Evolutionary conservation across 2,329 filamentous ascomycete species (phyloP).

Genomic region (Cercospora janseana): DNA sequence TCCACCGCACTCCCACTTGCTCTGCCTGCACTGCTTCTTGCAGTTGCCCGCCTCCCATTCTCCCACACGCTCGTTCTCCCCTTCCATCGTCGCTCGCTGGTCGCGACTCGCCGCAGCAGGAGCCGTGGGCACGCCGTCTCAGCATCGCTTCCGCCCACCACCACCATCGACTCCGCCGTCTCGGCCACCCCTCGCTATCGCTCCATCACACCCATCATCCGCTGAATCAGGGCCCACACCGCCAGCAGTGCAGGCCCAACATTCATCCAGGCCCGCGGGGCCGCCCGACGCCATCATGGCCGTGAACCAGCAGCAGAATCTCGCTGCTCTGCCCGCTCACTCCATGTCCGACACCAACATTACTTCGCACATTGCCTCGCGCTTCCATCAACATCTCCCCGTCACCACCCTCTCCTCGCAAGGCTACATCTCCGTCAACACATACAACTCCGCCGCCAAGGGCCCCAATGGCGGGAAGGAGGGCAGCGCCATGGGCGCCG

Average conservation of each 20-base stretch:
- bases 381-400: conserved; percentile 87
- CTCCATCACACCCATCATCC: conserved; percentile 7
- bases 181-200: not conserved
- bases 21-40: not conserved
- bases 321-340: conserved; percentile 84
- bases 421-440: conserved; percentile 88
- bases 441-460: conserved; percentile 83
- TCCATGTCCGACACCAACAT: conserved; percentile 67
- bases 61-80: conserved; percentile 1
- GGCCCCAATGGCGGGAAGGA: conserved; percentile 88
- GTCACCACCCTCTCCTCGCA: conserved; percentile 89
- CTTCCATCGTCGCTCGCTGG: not conserved
- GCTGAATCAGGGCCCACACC: conserved; percentile 20
- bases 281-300: conserved; percentile 33
- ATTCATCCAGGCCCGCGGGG: conserved; percentile 27
- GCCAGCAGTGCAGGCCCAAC: conserved; percentile 14
- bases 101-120: not conserved
- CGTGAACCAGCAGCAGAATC: conserved; percentile 75
- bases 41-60: not conserved
- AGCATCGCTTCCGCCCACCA: conserved; percentile 1
- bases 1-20: not conserved
- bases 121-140: not conserved
- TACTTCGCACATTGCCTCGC: conserved; percentile 78
- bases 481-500: conserved; percentile 86
- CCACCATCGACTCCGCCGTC: conserved; percentile 1